Conservation (phyloP, 176 grass and related monocot species). For the maize (Zea mays) region DNA sequence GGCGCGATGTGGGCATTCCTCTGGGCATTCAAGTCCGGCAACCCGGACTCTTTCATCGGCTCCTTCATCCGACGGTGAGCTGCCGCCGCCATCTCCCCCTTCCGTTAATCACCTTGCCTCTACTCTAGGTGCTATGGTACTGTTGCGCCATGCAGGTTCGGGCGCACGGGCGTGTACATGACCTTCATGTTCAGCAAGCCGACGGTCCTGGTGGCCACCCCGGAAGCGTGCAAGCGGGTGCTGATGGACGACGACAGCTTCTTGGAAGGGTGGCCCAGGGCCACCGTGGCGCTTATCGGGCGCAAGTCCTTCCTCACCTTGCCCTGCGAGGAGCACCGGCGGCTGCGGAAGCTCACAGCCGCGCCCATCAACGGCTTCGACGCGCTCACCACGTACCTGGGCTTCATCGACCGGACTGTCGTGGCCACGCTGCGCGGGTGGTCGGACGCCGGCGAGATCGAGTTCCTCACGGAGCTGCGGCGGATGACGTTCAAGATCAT, state of each 20-base stretch:
- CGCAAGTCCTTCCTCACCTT: conserved; percentile 69
- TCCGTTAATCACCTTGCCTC: background rate
- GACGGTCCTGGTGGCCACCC: conserved; percentile 48
- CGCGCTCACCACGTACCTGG: conserved; percentile 67
- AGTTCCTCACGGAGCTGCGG: conserved; percentile 63
- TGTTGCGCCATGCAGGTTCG: conserved; percentile 46
- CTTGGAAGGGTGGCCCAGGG: conserved; percentile 61
- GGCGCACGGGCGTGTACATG: conserved; percentile 61
- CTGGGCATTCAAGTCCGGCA: conserved; percentile 49
- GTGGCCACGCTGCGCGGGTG: conserved; percentile 47
- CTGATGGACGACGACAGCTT: conserved; percentile 75
- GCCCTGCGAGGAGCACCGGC: conserved; percentile 62
- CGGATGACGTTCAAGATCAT: conserved; percentile 77
- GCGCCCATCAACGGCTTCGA: conserved; percentile 81
- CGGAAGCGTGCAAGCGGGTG: conserved; percentile 62
- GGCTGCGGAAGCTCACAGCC: conserved; percentile 62
- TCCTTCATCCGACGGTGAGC: conserved; percentile 64
- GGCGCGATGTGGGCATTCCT: conserved; percentile 83
- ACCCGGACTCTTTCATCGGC: conserved; percentile 76
- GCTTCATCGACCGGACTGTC: conserved; percentile 71
- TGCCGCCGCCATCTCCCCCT: no score
- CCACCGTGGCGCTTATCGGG: conserved; percentile 62
- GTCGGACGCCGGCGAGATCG: conserved; percentile 42
- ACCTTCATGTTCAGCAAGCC: conserved; percentile 82
- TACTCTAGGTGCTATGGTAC: no score